Evolutionary conservation across 352 stramenopile species (phyloP).

Genomic region (Phytophthora hybrid): DNA sequence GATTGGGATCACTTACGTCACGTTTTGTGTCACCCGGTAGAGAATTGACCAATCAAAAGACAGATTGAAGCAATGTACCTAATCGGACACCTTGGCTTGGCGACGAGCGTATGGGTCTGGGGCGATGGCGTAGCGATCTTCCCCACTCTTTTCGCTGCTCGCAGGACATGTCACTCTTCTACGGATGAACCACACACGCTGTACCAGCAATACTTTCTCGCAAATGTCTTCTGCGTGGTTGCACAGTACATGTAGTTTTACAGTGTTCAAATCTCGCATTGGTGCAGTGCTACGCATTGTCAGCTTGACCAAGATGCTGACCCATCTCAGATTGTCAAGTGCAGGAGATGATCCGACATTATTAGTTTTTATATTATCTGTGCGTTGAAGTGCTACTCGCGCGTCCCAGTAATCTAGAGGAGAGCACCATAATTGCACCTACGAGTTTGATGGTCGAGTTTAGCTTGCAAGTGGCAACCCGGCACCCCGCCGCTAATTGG

Average conservation of each 20-base stretch:
- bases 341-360: background rate
- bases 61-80: background rate
- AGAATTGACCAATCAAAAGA: background rate
- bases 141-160: background rate
- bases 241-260: no score
- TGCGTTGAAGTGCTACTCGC: background rate
- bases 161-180: background rate
- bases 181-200: background rate
- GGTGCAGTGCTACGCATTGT: no score
- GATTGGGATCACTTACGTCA: background rate
- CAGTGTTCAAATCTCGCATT: no score
- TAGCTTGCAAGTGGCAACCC: background rate
- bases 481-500: background rate
- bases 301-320: no score
- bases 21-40: background rate
- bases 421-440: background rate
- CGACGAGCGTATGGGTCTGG: background rate
- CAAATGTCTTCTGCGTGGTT: no score
- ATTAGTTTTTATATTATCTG: background rate
- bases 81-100: background rate
- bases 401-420: no score
- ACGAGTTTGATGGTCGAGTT: background rate
- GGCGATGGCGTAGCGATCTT: background rate
- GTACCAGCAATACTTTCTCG: no score
- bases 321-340: no score